Evolutionary conservation across 495 filamentous ascomycete species (phyloP).

Genomic region (Aspergillus cavernicola): DNA sequence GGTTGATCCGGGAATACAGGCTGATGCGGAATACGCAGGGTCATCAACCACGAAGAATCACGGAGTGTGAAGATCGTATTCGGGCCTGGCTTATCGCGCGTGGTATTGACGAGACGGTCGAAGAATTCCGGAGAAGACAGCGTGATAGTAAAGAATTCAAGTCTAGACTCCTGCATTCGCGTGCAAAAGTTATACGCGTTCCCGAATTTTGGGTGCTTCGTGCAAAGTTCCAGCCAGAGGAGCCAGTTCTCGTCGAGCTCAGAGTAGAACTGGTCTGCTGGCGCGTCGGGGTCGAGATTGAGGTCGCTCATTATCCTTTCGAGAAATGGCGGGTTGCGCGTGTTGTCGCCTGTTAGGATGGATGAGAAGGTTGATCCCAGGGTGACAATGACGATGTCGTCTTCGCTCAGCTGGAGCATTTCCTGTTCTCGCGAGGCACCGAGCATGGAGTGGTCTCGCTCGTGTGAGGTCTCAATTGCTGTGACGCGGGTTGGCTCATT

Average conservation of each 20-base stretch:
- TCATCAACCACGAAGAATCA: constrained; percentile 36
- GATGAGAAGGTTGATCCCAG: constrained; percentile 30
- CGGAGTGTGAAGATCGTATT: constrained; percentile 31
- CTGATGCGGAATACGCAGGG: constrained; percentile 35
- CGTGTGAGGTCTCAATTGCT: constrained; percentile 11
- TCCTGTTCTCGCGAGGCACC: constrained; percentile 6
- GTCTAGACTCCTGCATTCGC: constrained; percentile 28
- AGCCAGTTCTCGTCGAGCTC: constrained; percentile 34
- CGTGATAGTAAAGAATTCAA: constrained; percentile 41
- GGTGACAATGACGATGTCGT: constrained; percentile 31
- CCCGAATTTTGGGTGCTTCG: constrained; percentile 29
- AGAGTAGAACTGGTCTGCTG: constrained; percentile 13
- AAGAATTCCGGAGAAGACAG: constrained; percentile 31
- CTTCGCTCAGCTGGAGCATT: constrained; percentile 11
- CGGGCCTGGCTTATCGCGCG: constrained; percentile 26
- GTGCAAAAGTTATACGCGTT: constrained; percentile 41
- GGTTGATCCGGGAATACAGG: constrained; percentile 38
- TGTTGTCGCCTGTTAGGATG: constrained; percentile 23
- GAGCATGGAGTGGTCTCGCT: constrained; percentile 4
- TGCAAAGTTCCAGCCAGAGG: constrained; percentile 28
- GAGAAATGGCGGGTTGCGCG: constrained; percentile 13
- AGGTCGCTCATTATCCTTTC: constrained; percentile 21
- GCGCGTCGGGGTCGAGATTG: constrained; percentile 13
- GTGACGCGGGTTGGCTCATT: constrained; percentile 1
- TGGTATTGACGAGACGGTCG: constrained; percentile 20